A percentile compares a stretch with the other conserved stretches of the same genome.
Evolutionary conservation across 2,329 filamentous ascomycete genomes (phyloP).

Genomic region (Stachybotrys elegans): DNA sequence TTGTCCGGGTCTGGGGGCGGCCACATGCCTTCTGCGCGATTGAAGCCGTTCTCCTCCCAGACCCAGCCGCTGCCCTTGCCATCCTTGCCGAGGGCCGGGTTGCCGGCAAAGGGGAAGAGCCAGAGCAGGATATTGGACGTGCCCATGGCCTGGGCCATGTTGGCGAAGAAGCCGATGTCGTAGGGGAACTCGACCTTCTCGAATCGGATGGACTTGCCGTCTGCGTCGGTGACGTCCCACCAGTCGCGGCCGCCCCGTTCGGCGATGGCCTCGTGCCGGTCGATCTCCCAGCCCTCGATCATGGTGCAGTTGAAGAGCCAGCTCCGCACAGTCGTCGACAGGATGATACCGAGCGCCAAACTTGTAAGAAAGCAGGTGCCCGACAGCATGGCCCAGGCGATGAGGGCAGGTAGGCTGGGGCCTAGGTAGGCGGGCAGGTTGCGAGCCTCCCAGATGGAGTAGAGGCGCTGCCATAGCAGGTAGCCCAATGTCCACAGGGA

Average conservation of each 20-base stretch:
- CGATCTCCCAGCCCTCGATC: slow-evolving; percentile 74
- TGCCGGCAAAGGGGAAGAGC: slow-evolving; percentile 62
- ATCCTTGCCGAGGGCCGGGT: slow-evolving; percentile 35
- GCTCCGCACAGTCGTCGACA: slow-evolving; percentile 55
- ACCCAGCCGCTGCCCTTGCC: slow-evolving; percentile 45
- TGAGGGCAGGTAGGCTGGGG: slow-evolving; percentile 54
- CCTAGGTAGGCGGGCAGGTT: slow-evolving; percentile 70
- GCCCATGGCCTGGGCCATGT: slow-evolving; percentile 73
- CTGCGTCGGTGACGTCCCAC: slow-evolving; percentile 33
- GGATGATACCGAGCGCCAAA: slow-evolving; percentile 59
- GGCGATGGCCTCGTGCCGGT: slow-evolving; percentile 56
- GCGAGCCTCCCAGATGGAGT: slow-evolving; percentile 59
- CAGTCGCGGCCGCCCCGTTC: slow-evolving; percentile 40
- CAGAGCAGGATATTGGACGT: slow-evolving; percentile 60
- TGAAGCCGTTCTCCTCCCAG: slow-evolving; percentile 75
- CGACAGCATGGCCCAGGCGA: slow-evolving; percentile 55
- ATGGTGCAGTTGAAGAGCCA: slow-evolving; percentile 69
- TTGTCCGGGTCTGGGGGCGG: slow-evolving; percentile 61
- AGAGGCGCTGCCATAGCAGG: slow-evolving; percentile 55
- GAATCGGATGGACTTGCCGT: slow-evolving; percentile 41
- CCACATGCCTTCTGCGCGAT: slow-evolving; percentile 57
- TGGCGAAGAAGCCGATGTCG: slow-evolving; percentile 69
- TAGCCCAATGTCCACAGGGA: slow-evolving; percentile 58
- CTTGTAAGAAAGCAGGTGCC: slow-evolving; percentile 54
- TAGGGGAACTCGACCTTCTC: slow-evolving; percentile 74